These are phyloP conservation scores for Pleurotus salmoneostramineus DNA, from an alignment of 768 basidiomycete genomes.

Conservation along the genomic window DNA sequence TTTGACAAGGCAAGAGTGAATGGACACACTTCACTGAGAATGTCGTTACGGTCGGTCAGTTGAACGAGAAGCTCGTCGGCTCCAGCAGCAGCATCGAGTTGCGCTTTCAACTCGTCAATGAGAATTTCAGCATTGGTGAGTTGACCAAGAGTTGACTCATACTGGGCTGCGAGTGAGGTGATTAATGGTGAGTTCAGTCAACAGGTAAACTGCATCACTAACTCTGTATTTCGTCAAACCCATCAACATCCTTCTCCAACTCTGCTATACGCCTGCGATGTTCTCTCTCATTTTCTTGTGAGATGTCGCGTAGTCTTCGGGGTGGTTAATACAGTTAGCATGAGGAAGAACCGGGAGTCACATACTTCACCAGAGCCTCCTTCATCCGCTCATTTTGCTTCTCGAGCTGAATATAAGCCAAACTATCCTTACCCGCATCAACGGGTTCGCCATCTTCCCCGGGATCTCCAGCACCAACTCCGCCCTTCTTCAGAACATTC, in stretches of 20 bases:
- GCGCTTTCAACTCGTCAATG: slow-evolving; percentile 89
- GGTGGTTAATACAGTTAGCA: not conserved
- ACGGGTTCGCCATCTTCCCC: slow-evolving; percentile 19
- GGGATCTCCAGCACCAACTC: slow-evolving; percentile 18
- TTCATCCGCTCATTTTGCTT: slow-evolving; percentile 96
- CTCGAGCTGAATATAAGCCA: slow-evolving; percentile 83
- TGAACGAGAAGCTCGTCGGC: slow-evolving; percentile 97
- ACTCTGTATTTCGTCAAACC: slow-evolving; percentile 81
- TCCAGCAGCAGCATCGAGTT: slow-evolving; percentile 92
- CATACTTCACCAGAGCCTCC: slow-evolving; percentile 84
- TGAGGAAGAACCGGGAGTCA: not conserved
- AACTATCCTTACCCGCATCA: slow-evolving; percentile 46
- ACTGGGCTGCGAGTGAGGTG: slow-evolving; percentile 49
- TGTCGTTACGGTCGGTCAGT: slow-evolving; percentile 90
- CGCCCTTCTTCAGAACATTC: slow-evolving; percentile 66
- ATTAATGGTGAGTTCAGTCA: slow-evolving; percentile 4
- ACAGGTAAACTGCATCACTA: slow-evolving; percentile 10
- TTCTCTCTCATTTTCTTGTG: slow-evolving; percentile 84
- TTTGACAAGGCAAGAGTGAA: not conserved
- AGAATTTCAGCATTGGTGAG: slow-evolving; percentile 87
- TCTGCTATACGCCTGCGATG: slow-evolving; percentile 77
- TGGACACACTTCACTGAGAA: slow-evolving; percentile 75
- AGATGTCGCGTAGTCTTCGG: slow-evolving; percentile 78
- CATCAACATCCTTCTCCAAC: slow-evolving; percentile 84
- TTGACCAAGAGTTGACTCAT: slow-evolving; percentile 76